Percentiles rank a stretch among this genome's conserved stretches.
These are phyloP conservation scores for Gardenia jasminoides DNA, from an alignment of 257 asterid species.

Conservation along the genomic window DNA sequence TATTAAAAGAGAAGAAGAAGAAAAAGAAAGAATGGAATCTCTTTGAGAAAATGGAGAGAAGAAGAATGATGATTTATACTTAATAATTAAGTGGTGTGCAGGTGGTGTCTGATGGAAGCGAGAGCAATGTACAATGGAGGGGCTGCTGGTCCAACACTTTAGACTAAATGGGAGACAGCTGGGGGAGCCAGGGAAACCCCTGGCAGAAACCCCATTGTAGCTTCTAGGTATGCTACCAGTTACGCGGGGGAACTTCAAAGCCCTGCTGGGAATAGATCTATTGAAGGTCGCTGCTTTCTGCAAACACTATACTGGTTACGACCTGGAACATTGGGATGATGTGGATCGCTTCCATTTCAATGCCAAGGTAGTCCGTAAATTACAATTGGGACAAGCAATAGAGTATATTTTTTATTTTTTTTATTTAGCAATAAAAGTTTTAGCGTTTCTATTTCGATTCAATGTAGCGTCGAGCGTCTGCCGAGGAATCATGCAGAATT, in stretches of 20 bases:
- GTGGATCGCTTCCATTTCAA: conserved; percentile 69
- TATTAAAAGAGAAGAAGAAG: too few relatives aligned
- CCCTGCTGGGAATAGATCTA: conserved; percentile 32
- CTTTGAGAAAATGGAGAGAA: not conserved
- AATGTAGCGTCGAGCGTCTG: too few relatives aligned
- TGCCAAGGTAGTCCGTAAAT: conserved; percentile 80
- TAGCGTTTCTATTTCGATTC: too few relatives aligned
- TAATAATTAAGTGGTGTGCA: not conserved
- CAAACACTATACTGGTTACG: conserved; percentile 89
- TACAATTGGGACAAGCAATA: too few relatives aligned
- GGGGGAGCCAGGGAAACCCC: conserved; percentile 97
- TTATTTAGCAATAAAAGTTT: too few relatives aligned
- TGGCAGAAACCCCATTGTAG: conserved; percentile 70
- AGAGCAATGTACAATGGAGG: conserved; percentile 96
- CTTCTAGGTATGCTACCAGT: conserved; percentile 60
- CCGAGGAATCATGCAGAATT: too few relatives aligned
- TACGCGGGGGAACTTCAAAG: conserved; percentile 79
- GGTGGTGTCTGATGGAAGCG: conserved; percentile 90
- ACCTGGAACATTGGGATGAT: conserved; percentile 78
- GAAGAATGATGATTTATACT: too few relatives aligned
- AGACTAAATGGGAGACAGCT: conserved; percentile 94
- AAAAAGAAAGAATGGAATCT: too few relatives aligned
- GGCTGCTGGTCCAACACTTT: conserved; percentile 67
- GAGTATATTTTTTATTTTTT: too few relatives aligned
- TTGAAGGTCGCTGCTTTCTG: conserved; percentile 88